phyloP scores from a whole-genome alignment of 1,284 basidiomycete species.

The Mycena sp. region DNA sequence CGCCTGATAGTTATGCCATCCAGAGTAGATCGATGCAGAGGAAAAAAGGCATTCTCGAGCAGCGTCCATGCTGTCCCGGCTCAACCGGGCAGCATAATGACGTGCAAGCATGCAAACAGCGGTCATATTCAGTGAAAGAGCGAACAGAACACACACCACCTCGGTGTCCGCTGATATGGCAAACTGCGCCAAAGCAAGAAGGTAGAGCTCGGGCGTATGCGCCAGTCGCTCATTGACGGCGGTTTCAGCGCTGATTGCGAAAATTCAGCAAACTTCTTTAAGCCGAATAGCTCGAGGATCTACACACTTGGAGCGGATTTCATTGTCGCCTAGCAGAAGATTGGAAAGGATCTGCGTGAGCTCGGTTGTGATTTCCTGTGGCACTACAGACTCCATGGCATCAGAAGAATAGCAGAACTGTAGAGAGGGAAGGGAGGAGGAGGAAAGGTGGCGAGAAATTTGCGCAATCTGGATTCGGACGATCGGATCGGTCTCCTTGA shows the following conservation, averaged over 20 bases:
- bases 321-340: conserved; percentile 82
- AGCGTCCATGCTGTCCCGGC: too few relatives aligned
- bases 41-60: too few relatives aligned
- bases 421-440: background rate
- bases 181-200: conserved; percentile 80
- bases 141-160: conserved; percentile 68
- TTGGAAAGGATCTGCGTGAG: conserved; percentile 85
- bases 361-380: conserved; percentile 72
- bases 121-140: too few relatives aligned
- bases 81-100: too few relatives aligned
- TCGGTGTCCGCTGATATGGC: conserved; percentile 77
- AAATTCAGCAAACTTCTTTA: background rate
- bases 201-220: conserved; percentile 78
- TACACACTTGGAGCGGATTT: conserved; percentile 73
- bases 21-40: too few relatives aligned
- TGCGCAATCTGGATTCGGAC: background rate
- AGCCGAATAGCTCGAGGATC: background rate
- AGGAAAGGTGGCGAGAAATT: background rate
- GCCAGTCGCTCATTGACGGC: conserved; percentile 80
- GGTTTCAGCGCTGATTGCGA: conserved; percentile 69
- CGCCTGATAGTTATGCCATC: too few relatives aligned
- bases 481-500: background rate
- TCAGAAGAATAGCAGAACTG: conserved; percentile 4
- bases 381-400: conserved; percentile 44
- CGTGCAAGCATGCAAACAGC: too few relatives aligned